Evolutionary conservation across 2,329 filamentous ascomycete genomes (phyloP).

Genomic region (Ophiostoma ulmi): DNA sequence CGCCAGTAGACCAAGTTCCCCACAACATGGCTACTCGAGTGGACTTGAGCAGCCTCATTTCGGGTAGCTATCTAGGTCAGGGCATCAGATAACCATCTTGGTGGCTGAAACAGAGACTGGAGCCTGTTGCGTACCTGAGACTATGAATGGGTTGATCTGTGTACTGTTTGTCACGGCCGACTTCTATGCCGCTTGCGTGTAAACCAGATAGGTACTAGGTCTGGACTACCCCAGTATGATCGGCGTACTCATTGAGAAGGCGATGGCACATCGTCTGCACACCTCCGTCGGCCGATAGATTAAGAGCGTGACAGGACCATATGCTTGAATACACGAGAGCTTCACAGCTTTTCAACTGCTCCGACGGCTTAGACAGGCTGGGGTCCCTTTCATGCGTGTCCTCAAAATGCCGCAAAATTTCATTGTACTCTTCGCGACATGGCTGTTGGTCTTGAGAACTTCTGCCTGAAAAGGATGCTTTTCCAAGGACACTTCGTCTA

Average conservation of each 20-base stretch:
- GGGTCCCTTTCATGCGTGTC: background rate
- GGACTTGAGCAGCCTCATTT: too few relatives aligned
- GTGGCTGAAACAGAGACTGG: too few relatives aligned
- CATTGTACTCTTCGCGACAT: background rate
- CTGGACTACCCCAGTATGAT: background rate
- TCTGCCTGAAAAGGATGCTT: background rate
- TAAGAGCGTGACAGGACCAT: background rate
- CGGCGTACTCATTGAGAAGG: background rate
- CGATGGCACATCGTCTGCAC: background rate
- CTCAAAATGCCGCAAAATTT: background rate
- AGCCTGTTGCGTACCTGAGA: too few relatives aligned
- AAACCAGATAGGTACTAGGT: too few relatives aligned
- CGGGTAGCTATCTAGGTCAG: too few relatives aligned
- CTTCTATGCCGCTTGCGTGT: too few relatives aligned
- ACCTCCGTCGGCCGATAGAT: background rate
- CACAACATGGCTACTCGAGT: too few relatives aligned
- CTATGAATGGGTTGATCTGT: too few relatives aligned
- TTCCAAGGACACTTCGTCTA: background rate
- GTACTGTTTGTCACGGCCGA: too few relatives aligned
- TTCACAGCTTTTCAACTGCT: background rate
- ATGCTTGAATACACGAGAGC: background rate
- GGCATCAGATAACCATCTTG: too few relatives aligned
- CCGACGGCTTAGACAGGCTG: background rate
- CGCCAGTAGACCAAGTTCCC: too few relatives aligned
- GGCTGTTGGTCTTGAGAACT: background rate